phyloP scores from a whole-genome alignment of 257 asterid genomes.

The Solanum boliviense region DNA sequence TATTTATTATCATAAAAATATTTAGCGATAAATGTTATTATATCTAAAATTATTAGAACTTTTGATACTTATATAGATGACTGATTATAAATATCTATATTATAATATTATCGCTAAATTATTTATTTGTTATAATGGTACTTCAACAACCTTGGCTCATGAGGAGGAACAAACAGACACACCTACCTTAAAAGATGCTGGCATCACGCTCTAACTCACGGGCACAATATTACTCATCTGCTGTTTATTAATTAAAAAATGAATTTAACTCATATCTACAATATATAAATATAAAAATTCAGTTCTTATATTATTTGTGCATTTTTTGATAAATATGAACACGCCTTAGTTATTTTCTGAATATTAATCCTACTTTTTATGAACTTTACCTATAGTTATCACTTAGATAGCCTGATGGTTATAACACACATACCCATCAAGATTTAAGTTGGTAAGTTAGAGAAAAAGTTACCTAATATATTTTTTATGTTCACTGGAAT shows the following conservation, averaged over 20 bases:
- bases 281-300: background rate
- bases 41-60: rapidly evolving
- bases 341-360: background rate
- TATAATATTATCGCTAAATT: too few species aligned
- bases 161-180: background rate
- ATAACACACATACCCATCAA: background rate
- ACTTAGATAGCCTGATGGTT: background rate
- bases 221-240: background rate
- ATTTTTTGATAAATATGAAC: background rate
- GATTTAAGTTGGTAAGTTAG: background rate
- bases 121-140: too few species aligned
- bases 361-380: background rate
- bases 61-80: rapidly evolving
- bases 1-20: too few species aligned
- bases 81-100: too few species aligned
- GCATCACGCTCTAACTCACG: background rate
- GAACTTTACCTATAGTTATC: background rate
- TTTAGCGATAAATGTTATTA: background rate
- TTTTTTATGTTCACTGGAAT: background rate
- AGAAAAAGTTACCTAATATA: background rate
- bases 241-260: background rate
- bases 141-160: background rate
- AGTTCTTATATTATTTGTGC: background rate
- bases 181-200: background rate
- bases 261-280: background rate